Conservation (phyloP, 2,329 filamentous ascomycete genomes). For the Amphichorda felina region DNA sequence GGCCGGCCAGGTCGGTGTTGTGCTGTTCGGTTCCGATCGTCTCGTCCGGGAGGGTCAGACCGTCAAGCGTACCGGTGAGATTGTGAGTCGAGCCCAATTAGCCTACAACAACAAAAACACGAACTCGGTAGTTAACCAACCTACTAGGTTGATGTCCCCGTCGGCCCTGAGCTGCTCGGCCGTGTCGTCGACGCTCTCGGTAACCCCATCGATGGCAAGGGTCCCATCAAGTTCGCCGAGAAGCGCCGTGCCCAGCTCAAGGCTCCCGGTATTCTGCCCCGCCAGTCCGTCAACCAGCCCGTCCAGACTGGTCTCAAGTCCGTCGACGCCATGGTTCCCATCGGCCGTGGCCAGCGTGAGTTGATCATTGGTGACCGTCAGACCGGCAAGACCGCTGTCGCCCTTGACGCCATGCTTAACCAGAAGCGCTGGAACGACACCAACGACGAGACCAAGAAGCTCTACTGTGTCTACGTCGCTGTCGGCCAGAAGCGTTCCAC, state of each 20-base stretch:
- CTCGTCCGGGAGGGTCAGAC: constrained; percentile 98
- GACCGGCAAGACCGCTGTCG: constrained; percentile 98
- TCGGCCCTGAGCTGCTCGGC: constrained; percentile 84
- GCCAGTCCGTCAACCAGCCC: constrained; percentile 93
- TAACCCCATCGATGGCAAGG: constrained; percentile 99
- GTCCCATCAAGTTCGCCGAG: constrained; percentile 84
- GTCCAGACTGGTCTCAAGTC: constrained; percentile 99
- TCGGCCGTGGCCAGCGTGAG: constrained; percentile 99
- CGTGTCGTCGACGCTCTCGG: constrained; percentile 98
- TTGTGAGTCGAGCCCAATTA: constrained; percentile 52
- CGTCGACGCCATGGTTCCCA: constrained; percentile 98
- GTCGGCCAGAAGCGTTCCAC: constrained; percentile 99
- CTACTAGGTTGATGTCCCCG: constrained; percentile 84
- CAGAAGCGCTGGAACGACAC: constrained; percentile 94
- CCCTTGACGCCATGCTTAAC: constrained; percentile 96
- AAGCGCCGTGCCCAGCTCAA: constrained; percentile 96
- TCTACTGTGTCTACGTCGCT: constrained; percentile 99
- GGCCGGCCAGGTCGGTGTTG: constrained; percentile 99
- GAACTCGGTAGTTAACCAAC: constrained; percentile 10
- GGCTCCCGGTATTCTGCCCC: constrained; percentile 95
- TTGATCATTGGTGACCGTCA: constrained; percentile 99
- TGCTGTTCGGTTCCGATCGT: constrained; percentile 99
- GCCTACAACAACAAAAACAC: constrained; percentile 2
- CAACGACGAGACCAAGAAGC: constrained; percentile 90
- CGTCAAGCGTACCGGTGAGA: constrained; percentile 98